Evolutionary conservation across 805 yeast genomes (phyloP).

Genomic region (Pichia membranifaciens): DNA sequence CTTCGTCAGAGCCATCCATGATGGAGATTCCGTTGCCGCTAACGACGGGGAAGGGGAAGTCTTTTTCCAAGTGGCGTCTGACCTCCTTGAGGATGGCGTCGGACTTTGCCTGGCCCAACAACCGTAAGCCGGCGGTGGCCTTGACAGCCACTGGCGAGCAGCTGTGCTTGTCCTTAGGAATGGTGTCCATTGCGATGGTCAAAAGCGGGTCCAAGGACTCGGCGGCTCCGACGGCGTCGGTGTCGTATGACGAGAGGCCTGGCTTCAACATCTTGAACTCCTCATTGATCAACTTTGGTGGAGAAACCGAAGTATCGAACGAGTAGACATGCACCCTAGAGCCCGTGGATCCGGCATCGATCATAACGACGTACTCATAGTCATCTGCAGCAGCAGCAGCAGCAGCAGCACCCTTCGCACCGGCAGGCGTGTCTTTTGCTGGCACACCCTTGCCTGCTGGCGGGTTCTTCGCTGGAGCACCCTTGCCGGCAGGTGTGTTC

Average conservation of each 20-base stretch:
- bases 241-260: constrained; percentile 81
- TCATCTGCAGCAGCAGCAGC: constrained; percentile 10
- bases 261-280: constrained; percentile 85
- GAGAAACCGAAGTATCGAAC: constrained; percentile 79
- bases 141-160: constrained; percentile 96
- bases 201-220: constrained; percentile 79
- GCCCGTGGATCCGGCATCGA: constrained; percentile 98
- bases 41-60: constrained; percentile 91
- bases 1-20: constrained; percentile 97
- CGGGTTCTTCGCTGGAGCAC: too few species aligned
- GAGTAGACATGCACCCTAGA: constrained; percentile 92
- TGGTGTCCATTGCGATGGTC: constrained; percentile 63
- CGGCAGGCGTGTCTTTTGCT: too few species aligned
- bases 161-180: constrained; percentile 64
- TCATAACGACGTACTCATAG: constrained; percentile 78
- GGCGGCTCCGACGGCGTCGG: constrained; percentile 82
- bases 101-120: constrained; percentile 73
- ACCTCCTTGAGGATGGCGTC: constrained; percentile 70
- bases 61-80: constrained; percentile 61
- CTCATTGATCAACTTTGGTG: constrained; percentile 77
- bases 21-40: constrained; percentile 80
- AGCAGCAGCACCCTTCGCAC: neutral
- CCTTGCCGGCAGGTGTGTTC: too few species aligned
- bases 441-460: too few species aligned
- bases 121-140: constrained; percentile 95